These are phyloP conservation scores for Crucihimalaya himalaica DNA, from an alignment of 345 rosid species.

Conservation along the genomic window DNA sequence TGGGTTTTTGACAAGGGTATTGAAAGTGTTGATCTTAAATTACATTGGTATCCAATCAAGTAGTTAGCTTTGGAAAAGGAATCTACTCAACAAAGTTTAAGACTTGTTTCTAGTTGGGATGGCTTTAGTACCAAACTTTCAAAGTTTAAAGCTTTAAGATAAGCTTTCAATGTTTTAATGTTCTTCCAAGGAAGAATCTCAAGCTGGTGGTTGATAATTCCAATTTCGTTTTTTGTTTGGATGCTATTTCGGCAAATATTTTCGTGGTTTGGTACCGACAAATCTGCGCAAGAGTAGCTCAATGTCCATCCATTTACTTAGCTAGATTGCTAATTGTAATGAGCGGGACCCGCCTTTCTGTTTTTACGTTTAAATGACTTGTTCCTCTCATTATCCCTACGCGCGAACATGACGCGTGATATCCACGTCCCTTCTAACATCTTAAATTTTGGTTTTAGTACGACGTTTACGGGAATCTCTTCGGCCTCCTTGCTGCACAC, in stretches of 20 bases:
- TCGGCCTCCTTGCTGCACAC: constrained; percentile 93
- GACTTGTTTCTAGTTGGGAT: constrained; percentile 23
- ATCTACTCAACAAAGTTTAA: neutral
- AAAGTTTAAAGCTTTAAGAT: constrained; percentile 1
- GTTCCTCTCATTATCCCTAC: neutral
- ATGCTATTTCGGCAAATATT: constrained; percentile 3
- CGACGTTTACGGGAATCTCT: constrained; percentile 91
- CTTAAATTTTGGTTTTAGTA: constrained; percentile 49
- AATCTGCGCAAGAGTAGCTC: constrained; percentile 36
- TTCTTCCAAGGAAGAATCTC: neutral
- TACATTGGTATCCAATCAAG: neutral
- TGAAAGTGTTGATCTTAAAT: neutral
- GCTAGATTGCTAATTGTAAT: constrained; percentile 5
- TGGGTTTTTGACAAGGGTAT: constrained; percentile 17
- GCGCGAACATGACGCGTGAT: neutral
- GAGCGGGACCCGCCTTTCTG: constrained; percentile 34
- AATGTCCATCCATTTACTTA: constrained; percentile 9
- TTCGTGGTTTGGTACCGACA: constrained; percentile 36
- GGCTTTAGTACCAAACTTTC: neutral
- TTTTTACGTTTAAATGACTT: constrained; percentile 5
- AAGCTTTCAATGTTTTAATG: constrained; percentile 9
- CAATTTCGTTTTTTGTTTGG: constrained; percentile 4
- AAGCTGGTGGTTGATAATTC: constrained; percentile 9
- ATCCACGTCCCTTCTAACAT: neutral
- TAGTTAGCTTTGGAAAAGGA: neutral